Evolutionary conservation across 495 filamentous ascomycete genomes (phyloP).

Genomic region (Darksidea phi): DNA sequence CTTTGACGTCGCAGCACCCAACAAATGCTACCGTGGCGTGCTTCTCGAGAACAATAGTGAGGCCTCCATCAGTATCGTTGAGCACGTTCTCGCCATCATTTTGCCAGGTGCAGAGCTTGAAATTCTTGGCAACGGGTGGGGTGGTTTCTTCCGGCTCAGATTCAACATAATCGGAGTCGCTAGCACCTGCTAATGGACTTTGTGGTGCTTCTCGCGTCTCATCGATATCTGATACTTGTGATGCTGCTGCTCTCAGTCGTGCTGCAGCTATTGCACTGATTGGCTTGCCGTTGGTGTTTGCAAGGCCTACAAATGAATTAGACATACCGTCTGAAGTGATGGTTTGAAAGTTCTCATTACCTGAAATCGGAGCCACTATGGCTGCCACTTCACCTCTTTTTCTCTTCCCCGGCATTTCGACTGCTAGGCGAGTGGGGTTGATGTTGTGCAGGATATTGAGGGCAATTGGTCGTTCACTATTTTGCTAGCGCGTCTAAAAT

Average conservation of each 20-base stretch:
- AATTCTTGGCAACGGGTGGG: neutral
- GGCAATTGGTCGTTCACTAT: neutral
- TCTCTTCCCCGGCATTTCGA: constrained; percentile 22
- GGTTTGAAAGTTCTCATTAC: neutral
- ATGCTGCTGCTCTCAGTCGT: constrained; percentile 1
- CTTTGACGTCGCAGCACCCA: constrained; percentile 15
- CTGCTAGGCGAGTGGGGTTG: neutral
- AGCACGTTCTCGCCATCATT: constrained; percentile 4
- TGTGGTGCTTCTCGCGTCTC: neutral
- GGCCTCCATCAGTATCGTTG: constrained; percentile 2
- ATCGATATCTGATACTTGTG: neutral
- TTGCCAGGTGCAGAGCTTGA: constrained; percentile 25
- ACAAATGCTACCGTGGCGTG: constrained; percentile 16
- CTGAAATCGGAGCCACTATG: neutral
- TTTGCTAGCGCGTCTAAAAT: constrained; percentile 4
- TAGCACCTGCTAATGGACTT: neutral
- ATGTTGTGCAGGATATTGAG: neutral
- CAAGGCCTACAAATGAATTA: neutral
- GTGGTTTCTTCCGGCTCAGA: constrained; percentile 1
- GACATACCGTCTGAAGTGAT: neutral
- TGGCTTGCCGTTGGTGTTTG: constrained; percentile 6
- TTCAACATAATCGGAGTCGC: neutral
- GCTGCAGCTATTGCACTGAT: constrained; percentile 32
- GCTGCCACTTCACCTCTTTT: constrained; percentile 8
- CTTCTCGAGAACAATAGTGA: constrained; percentile 14